Conservation (phyloP, 805 yeast genomes). For the Metschnikowia bowlesiae region DNA sequence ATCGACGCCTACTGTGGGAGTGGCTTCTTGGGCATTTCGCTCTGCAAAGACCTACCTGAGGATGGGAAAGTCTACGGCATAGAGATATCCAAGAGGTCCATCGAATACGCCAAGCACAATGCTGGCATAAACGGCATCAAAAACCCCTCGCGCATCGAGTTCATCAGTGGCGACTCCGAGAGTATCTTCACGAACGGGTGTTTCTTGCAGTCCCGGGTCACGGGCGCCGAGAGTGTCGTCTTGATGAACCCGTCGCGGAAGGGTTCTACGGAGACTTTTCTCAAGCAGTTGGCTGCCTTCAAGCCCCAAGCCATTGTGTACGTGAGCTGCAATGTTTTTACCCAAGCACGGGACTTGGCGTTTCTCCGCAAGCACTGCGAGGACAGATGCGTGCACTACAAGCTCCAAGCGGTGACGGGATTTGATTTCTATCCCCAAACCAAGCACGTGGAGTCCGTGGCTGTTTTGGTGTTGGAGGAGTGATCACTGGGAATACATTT, state of each 20-base stretch:
- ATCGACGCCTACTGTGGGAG: slow-evolving; percentile 46
- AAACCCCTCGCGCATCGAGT: slow-evolving; percentile 26
- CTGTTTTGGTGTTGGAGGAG: slow-evolving; percentile 32
- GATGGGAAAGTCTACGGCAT: slow-evolving; percentile 39
- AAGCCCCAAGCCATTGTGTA: slow-evolving; percentile 36
- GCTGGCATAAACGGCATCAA: slow-evolving; percentile 35
- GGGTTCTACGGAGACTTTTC: slow-evolving; percentile 33
- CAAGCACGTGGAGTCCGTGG: slow-evolving; percentile 54
- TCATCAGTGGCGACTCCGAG: slow-evolving; percentile 37
- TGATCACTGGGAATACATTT: neutral
- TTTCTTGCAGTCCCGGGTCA: slow-evolving; percentile 23
- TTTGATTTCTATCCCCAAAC: slow-evolving; percentile 54
- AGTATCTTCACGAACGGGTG: slow-evolving; percentile 26
- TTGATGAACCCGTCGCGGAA: slow-evolving; percentile 45
- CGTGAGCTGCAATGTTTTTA: slow-evolving; percentile 43
- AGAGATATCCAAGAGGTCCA: slow-evolving; percentile 31
- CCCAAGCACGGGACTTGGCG: slow-evolving; percentile 43
- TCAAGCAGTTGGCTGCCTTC: slow-evolving; percentile 34
- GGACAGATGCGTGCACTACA: slow-evolving; percentile 11
- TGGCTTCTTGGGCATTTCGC: slow-evolving; percentile 41
- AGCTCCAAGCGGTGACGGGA: slow-evolving; percentile 26
- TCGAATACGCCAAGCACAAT: slow-evolving; percentile 35
- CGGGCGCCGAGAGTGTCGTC: slow-evolving; percentile 32
- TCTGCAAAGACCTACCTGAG: slow-evolving; percentile 24
- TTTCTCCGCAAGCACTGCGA: slow-evolving; percentile 23